Conservation (phyloP, 129 eudicot genomes). For the Arctium lappa region DNA sequence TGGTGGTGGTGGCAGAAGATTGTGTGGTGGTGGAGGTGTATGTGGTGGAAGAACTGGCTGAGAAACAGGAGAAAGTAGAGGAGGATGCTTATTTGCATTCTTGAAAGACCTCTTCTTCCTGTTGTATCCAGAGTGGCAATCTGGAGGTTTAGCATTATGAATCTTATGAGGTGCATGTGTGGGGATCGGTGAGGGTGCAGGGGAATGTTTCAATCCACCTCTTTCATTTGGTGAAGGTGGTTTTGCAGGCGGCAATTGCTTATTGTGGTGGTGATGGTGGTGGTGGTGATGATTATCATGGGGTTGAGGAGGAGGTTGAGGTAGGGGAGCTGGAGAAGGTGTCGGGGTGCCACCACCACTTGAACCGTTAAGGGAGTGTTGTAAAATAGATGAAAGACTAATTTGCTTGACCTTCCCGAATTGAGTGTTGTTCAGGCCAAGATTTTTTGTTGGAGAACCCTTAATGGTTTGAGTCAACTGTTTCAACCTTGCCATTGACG, state of each 20-base stretch:
- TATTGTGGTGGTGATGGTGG: conserved; percentile 50
- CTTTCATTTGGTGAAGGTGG: conserved; percentile 61
- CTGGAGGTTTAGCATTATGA: conserved; percentile 48
- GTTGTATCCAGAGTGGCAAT: conserved; percentile 38
- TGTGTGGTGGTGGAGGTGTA: conserved; percentile 30
- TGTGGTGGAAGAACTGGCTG: conserved; percentile 48
- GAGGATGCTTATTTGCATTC: conserved; percentile 42
- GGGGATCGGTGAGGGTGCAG: conserved; percentile 37
- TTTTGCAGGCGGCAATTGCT: conserved; percentile 39
- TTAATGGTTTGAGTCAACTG: conserved; percentile 83
- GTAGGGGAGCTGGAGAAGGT: conserved; percentile 66
- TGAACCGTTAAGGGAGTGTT: conserved; percentile 46
- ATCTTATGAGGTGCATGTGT: conserved; percentile 41
- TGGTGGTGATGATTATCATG: conserved; percentile 63
- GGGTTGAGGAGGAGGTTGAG: conserved; percentile 41
- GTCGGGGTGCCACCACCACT: conserved; percentile 38
- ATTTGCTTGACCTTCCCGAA: conserved; percentile 93
- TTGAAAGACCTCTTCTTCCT: conserved; percentile 29
- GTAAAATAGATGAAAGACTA: conserved; percentile 70
- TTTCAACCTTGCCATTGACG: conserved; percentile 67
- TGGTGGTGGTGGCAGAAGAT: conserved; percentile 22
- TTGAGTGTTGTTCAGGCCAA: conserved; percentile 84
- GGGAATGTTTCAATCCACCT: conserved; percentile 34
- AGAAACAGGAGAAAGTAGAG: conserved; percentile 40
- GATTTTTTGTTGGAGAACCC: conserved; percentile 73